Evolutionary conservation across 2,329 filamentous ascomycete species (phyloP).

Genomic region (Paecilomyces variotii): DNA sequence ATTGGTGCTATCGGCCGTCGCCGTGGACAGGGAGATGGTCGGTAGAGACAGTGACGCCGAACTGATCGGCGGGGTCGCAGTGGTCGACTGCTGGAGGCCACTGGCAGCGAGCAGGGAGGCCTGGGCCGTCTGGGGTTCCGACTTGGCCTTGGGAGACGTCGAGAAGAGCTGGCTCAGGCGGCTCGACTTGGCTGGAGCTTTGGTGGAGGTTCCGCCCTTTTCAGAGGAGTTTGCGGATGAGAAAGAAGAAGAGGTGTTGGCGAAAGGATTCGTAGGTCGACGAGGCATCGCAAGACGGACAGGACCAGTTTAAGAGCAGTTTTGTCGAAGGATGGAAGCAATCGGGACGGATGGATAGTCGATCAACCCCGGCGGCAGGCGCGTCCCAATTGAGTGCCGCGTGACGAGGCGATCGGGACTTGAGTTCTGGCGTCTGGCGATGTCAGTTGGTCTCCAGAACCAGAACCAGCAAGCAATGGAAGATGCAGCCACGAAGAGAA

Average conservation of each 20-base stretch:
- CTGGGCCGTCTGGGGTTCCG: slow-evolving; percentile 44
- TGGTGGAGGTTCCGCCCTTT: slow-evolving; percentile 45
- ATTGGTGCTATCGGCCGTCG: slow-evolving; percentile 65
- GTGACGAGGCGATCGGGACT: neutral
- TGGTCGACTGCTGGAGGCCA: slow-evolving; percentile 41
- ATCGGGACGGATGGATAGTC: slow-evolving; percentile 1
- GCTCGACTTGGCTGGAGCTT: slow-evolving; percentile 56
- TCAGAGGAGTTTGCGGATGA: slow-evolving; percentile 38
- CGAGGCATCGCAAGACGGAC: slow-evolving; percentile 49
- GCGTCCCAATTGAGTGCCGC: neutral
- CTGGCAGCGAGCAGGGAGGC: slow-evolving; percentile 61
- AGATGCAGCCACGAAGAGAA: neutral
- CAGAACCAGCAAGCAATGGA: neutral
- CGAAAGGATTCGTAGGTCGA: slow-evolving; percentile 53
- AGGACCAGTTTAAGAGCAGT: neutral
- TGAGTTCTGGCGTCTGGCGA: neutral
- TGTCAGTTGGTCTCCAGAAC: neutral
- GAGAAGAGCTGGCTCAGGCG: slow-evolving; percentile 79
- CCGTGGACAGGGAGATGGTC: slow-evolving; percentile 84
- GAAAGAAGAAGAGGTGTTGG: slow-evolving; percentile 44
- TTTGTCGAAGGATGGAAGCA: slow-evolving; percentile 17
- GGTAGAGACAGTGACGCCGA: slow-evolving; percentile 70
- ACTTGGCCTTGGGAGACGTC: slow-evolving; percentile 66
- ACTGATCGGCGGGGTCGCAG: slow-evolving; percentile 54
- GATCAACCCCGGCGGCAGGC: neutral